phyloP scores from a whole-genome alignment of 306 rosid species.

The Inga leiocalycina region DNA sequence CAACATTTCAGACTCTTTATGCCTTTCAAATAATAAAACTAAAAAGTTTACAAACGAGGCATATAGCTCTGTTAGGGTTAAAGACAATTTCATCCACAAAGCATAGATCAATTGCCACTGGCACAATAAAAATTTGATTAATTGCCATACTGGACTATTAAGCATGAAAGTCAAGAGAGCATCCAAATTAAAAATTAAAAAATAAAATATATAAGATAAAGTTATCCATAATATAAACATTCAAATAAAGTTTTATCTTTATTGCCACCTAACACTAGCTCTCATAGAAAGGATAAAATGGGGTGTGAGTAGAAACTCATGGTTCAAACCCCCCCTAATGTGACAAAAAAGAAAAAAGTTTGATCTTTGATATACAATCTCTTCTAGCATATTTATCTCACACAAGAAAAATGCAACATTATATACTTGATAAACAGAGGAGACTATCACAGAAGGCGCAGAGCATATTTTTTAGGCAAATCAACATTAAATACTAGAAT shows the following conservation, averaged over 20 bases:
- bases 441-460: background rate
- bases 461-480: background rate
- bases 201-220: background rate
- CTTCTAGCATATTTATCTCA: background rate
- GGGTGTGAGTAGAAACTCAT: background rate
- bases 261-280: background rate
- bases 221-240: background rate
- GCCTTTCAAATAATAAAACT: slow-evolving; percentile 4
- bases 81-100: slow-evolving; percentile 16
- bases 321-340: background rate
- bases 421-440: background rate
- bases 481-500: slow-evolving; percentile 6
- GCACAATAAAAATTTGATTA: background rate
- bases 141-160: background rate
- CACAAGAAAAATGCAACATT: background rate
- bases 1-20: background rate
- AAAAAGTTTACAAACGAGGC: background rate
- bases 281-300: background rate
- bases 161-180: slow-evolving; percentile 1
- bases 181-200: background rate
- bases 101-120: slow-evolving; percentile 11
- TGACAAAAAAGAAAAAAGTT: background rate
- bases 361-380: slow-evolving; percentile 16
- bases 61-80: background rate
- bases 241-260: background rate